A percentile compares a stretch with the other conserved stretches of the same genome.
Evolutionary conservation across 148 eudicot genomes (phyloP).

Genomic region (Tetragonia tetragonoides): DNA sequence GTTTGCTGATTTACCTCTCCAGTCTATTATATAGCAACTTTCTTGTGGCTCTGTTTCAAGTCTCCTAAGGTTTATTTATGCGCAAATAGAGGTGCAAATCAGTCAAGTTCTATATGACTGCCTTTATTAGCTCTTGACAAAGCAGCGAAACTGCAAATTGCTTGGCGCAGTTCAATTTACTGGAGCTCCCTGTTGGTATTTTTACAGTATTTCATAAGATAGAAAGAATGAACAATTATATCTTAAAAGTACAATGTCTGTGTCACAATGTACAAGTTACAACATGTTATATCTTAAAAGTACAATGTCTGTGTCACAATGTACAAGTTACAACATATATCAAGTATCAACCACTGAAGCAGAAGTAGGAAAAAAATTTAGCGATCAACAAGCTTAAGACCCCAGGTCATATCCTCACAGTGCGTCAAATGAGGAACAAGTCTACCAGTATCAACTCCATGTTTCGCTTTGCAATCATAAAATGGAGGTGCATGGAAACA

Average conservation of each 20-base stretch:
- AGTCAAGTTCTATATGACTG: no score
- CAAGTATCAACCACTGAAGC: not conserved
- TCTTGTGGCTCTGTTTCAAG: no score
- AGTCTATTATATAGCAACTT: not conserved
- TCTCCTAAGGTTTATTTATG: no score
- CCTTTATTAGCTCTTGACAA: no score
- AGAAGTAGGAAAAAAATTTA: not conserved
- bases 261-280: not conserved
- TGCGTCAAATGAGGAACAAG: slow-evolving; percentile 56
- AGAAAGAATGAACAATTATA: not conserved
- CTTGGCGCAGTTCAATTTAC: not conserved
- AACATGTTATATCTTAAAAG: not conserved
- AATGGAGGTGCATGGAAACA: slow-evolving; percentile 67
- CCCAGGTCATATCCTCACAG: slow-evolving; percentile 68
- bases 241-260: not conserved
- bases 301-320: no score
- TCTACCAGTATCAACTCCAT: slow-evolving; percentile 41
- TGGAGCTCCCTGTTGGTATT: not conserved
- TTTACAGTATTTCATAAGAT: not conserved
- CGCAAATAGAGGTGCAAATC: no score
- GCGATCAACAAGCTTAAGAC: slow-evolving; percentile 50
- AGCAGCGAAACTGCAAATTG: not conserved
- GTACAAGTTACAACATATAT: not conserved
- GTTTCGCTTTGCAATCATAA: slow-evolving; percentile 44
- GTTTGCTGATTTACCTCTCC: not conserved